A percentile compares a stretch with the other conserved stretches of the same genome.
Evolutionary conservation across 169 alveolate genomes (phyloP).

Genomic region (Eimeria praecox): DNA sequence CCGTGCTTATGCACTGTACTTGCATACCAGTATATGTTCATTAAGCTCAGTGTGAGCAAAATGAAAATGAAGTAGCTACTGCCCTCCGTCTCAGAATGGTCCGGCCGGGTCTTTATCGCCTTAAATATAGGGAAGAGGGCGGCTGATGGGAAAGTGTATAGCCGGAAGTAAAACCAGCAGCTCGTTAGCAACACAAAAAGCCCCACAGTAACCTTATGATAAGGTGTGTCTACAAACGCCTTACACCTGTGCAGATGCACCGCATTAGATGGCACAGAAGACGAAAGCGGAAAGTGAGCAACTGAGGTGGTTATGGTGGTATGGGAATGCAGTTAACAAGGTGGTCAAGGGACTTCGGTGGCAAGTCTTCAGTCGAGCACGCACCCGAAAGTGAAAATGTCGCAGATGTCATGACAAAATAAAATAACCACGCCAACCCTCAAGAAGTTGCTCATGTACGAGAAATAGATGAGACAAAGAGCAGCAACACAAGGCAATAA

Average conservation of each 20-base stretch:
- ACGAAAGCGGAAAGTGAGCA: neutral
- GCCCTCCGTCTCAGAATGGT: conserved; percentile 82
- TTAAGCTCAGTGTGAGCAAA: conserved; percentile 84
- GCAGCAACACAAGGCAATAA: conserved; percentile 86
- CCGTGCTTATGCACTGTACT: neutral
- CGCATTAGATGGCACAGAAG: neutral
- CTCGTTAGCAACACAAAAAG: conserved; percentile 84
- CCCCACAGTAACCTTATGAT: conserved; percentile 84
- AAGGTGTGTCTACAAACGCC: conserved; percentile 88
- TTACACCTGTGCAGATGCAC: conserved; percentile 85
- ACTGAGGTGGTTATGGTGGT: neutral
- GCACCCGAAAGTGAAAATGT: conserved; percentile 87
- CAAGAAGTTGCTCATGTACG: conserved; percentile 86
- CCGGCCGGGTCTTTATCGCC: conserved; percentile 77
- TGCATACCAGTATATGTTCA: conserved; percentile 87
- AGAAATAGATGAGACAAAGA: conserved; percentile 85
- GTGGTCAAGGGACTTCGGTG: neutral
- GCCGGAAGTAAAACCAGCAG: conserved; percentile 87
- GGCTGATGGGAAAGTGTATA: conserved; percentile 85
- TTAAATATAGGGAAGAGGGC: conserved; percentile 85
- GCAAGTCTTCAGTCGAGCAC: neutral
- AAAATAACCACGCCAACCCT: conserved; percentile 87
- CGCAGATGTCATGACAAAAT: conserved; percentile 88
- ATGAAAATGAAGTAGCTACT: conserved; percentile 84
- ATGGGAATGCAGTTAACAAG: neutral